Conservation (phyloP, 2,329 filamentous ascomycete genomes). For the Colletotrichum agaves region DNA sequence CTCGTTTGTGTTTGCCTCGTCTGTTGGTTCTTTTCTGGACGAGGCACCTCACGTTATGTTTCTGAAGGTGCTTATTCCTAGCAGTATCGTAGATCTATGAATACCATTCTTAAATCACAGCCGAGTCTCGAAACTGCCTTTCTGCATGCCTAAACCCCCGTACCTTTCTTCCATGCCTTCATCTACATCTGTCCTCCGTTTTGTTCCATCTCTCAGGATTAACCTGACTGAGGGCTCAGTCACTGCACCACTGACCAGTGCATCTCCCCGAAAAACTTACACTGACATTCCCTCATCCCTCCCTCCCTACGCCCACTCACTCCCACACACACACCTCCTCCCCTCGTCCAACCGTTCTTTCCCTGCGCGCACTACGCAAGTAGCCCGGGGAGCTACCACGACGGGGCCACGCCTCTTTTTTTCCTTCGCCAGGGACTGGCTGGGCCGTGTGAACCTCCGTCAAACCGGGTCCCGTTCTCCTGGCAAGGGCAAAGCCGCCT, state of each 20-base stretch:
- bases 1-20: too few relatives aligned
- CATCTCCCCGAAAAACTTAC: not conserved
- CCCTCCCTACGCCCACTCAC: constrained; percentile 8
- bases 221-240: too few relatives aligned
- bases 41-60: too few relatives aligned
- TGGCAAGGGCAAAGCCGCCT: constrained; percentile 35
- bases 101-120: too few relatives aligned
- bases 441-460: constrained; percentile 32
- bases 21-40: too few relatives aligned
- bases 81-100: too few relatives aligned
- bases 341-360: constrained; percentile 3
- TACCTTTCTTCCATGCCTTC: not conserved
- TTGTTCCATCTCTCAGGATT: not conserved
- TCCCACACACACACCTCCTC: not conserved
- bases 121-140: too few relatives aligned
- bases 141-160: too few relatives aligned
- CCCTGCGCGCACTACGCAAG: constrained; percentile 17
- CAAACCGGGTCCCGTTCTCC: constrained; percentile 31
- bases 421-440: constrained; percentile 27
- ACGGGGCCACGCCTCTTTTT: constrained; percentile 36
- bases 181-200: not conserved
- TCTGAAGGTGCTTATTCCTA: too few relatives aligned
- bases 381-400: constrained; percentile 21
- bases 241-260: too few relatives aligned
- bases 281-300: constrained; percentile 24